Conservation (phyloP, 2,329 filamentous ascomycete genomes). For the Zymoseptoria ardabiliae region DNA sequence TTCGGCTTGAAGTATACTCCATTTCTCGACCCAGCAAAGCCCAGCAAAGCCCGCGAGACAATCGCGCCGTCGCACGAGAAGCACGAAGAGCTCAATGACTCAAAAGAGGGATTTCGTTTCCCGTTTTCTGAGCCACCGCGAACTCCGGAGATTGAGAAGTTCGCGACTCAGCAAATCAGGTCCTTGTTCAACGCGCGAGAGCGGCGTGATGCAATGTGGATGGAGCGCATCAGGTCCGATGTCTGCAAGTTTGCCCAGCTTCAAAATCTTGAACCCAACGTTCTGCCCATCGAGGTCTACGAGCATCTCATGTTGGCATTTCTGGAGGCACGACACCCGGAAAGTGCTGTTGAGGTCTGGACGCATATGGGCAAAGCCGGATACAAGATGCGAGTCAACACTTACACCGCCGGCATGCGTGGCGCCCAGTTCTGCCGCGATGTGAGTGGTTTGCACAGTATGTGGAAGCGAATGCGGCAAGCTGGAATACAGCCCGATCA, state of each 20-base stretch:
- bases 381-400: conserved; percentile 52
- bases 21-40: neutral
- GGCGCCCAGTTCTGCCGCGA: conserved; percentile 59
- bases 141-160: conserved; percentile 4
- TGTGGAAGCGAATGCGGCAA: conserved; percentile 59
- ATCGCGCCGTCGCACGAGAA: neutral
- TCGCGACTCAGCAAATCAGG: conserved; percentile 4
- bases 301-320: conserved; percentile 42
- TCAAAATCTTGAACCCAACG: conserved; percentile 1
- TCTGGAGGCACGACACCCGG: conserved; percentile 36
- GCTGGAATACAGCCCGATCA: conserved; percentile 56
- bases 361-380: conserved; percentile 49
- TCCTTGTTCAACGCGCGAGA: conserved; percentile 8
- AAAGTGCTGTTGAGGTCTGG: conserved; percentile 49
- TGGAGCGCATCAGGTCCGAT: conserved; percentile 5
- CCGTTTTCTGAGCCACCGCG: neutral
- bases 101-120: neutral
- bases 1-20: neutral
- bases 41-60: no score
- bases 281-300: conserved; percentile 24
- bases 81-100: neutral
- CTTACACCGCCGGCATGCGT: conserved; percentile 67
- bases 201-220: conserved; percentile 1
- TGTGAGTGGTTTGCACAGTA: conserved; percentile 50
- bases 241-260: conserved; percentile 3